Evolutionary conservation across 2,329 filamentous ascomycete species (phyloP), one percentile per base, ranked within the genome.

Genomic region (Fusarium sp.): DNA sequence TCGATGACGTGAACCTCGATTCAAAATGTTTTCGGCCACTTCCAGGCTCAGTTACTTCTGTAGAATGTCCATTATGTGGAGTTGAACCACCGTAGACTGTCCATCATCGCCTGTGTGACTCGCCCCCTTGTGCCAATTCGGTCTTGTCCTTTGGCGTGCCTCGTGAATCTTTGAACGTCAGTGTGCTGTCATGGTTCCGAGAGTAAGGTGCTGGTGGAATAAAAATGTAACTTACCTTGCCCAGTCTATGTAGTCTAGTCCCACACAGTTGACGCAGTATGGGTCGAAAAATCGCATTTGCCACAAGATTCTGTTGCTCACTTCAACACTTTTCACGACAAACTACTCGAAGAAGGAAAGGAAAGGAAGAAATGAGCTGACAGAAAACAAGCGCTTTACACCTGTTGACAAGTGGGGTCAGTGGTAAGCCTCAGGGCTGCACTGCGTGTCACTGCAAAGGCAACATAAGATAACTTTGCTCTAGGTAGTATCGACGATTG

Each of bases 101-200:
- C 15, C 47, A 62, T 62, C 41, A 62, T 62, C 54, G 56, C 35
- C 41, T 43, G 57, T 27, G 47, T 46, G 35, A 60, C n/a, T 19
- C 30, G 8, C 33, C 40, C 33, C 40, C 40, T 35, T 23, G 30
- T 17, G 27, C 35, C 56, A 54, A 35, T 10, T 13, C n/a, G 22
- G 6, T 19, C 3, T 22, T 3, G n/a, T 33, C 35, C 35, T 7
- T 30, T 49, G 27, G 39, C 23, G 19, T 30, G 27, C 19, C 55
- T 41, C 46, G 17, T 41, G 40, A 61, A 30, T 41, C 56, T 62
- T 20, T 17, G 39, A 13, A 3, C n/a, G 3, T 23, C 13, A 22
- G 22, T 53, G 9, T 30, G 25, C 11, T 33, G 19, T 9, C 1
- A 13, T 13, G 4, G 8, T 11, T 19, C 9, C 13, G 14, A 9